Evolutionary conservation across 495 filamentous ascomycete species (phyloP), one percentile per base, ranked within the genome.

Genomic region (Ascodesmis nigricans): DNA sequence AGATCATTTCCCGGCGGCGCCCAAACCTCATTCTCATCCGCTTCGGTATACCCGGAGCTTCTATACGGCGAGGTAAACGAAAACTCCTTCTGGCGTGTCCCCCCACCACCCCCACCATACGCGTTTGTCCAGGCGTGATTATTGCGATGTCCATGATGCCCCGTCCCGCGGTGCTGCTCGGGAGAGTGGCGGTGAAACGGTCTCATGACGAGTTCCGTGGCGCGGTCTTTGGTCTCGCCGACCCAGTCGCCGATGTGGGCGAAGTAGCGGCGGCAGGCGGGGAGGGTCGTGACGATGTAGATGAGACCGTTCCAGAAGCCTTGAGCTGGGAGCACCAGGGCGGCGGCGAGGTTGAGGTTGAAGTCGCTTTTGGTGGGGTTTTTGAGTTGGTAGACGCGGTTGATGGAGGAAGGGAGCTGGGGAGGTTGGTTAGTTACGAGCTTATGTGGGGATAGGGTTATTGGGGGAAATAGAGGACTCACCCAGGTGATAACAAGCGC

Each of bases 231-330:
- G 23, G 11, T 25, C 6, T 25, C 23, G 23, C 28, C 6, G 7
- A 31, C 15, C 6, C 28, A 6, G 28, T 9, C 15, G 7, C 25
- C 24, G 16, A 52, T 40, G 14, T 42, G 29, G 2, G 15, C 10
- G 9, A 32, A 30, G 18, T 43, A 52, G 26, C 39, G 28, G 14
- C 48, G 47, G 33, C 49, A 52, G 6, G 49, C 49, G 2, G 49
- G 40, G 11, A 44, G 29, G 1, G 49, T 67, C 2, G 78, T 79
- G 13, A 67, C 69, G 8, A 69, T 52, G 54, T 90, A 91, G 36
- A 91, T 79, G 33, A 79, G 49, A 13, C 69, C 67, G 45, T 90
- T 91, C 75, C 78, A 84, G 45, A 87, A 82, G 1, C 81, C 81
- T 47, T 90, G 81, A 0, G 82, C 59, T 0, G 81, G 81, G 14